Evolutionary conservation across 1,139 yeast genomes (phyloP), one percentile per base, ranked within the genome.

Genomic region (Blastobotrys ciferrii): DNA sequence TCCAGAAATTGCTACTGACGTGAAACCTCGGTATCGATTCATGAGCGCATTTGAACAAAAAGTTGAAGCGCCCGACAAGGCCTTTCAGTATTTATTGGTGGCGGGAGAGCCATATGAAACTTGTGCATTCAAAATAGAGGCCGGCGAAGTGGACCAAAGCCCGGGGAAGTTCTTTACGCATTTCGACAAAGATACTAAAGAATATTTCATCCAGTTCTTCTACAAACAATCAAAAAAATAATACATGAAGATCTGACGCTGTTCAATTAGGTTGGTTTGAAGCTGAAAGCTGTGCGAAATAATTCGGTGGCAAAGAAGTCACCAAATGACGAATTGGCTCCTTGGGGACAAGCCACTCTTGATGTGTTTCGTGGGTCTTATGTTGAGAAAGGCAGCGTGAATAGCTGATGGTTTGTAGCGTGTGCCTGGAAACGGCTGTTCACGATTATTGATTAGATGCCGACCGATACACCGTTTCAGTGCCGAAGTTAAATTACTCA

Each of bases 41-140:
- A 84, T 87, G 91, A 79, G 86, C 37, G 77, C 81, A 45, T 85
- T 75, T 60, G 95, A 87, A 62, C 83, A 85, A 49, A 70, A 76
- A 14, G 66, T 75, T 1, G 83, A 65, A 15, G 62, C 70, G 2
- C 69, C 70, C 6, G 73, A 75, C 52, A 71, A 75, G 46, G 59
- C 67, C 48, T 67, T 67, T 65, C 95, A 85, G 64, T 87, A 83
- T 60, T 61, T 88, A 54, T 78, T 87, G n/a, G 66, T 87, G 0
- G 80, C 87, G 20, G 94, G 87, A 0, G 95, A 87, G 61, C 96
- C 96, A 1, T 88, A 87, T 64, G 92, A 87, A 51, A 85, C 83
- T 47, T 72, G 86, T 13, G 84, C 82, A 2, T 72, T 88, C 54
- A 81, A 85, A 47, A 72, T 88, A 4, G 92, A 92, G 2, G 75